Percentiles rank a stretch among this genome's conserved stretches.
Evolutionary conservation across 192 early-diverging fungal species (phyloP).

Genomic region (Backusella tarrabulga): DNA sequence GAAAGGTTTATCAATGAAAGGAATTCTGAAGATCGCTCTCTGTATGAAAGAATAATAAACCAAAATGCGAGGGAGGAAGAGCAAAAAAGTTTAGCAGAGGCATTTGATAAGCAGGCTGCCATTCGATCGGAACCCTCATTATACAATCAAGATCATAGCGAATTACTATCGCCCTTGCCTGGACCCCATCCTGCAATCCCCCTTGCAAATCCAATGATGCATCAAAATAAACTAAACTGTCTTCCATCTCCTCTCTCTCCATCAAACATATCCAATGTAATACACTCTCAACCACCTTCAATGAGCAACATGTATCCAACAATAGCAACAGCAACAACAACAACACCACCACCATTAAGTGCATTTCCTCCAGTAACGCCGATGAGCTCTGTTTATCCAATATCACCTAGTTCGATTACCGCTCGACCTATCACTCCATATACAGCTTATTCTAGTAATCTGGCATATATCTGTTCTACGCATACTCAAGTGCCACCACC

Average conservation of each 20-base stretch:
- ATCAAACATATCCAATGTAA: neutral
- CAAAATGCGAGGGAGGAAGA: slow-evolving; percentile 20
- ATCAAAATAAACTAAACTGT: neutral
- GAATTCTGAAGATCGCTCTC: neutral
- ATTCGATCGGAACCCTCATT: slow-evolving; percentile 57
- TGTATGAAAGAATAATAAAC: neutral
- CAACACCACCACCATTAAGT: neutral
- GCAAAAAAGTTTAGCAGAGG: slow-evolving; percentile 20
- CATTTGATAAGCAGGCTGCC: slow-evolving; percentile 50
- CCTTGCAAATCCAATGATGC: neutral
- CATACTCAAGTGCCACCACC: neutral
- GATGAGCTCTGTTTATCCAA: neutral
- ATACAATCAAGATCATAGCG: slow-evolving; percentile 57
- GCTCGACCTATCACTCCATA: neutral
- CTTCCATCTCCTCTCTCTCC: neutral
- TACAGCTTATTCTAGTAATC: neutral
- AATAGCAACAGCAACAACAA: neutral
- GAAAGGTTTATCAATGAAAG: neutral
- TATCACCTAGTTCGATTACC: neutral
- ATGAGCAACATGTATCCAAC: neutral
- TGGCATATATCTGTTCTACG: neutral
- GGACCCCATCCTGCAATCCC: neutral
- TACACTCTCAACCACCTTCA: neutral
- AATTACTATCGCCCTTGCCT: slow-evolving; percentile 46
- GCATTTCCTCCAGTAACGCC: neutral